Evolutionary conservation across 345 rosid genomes (phyloP).

Genomic region (Citrus glauca): DNA sequence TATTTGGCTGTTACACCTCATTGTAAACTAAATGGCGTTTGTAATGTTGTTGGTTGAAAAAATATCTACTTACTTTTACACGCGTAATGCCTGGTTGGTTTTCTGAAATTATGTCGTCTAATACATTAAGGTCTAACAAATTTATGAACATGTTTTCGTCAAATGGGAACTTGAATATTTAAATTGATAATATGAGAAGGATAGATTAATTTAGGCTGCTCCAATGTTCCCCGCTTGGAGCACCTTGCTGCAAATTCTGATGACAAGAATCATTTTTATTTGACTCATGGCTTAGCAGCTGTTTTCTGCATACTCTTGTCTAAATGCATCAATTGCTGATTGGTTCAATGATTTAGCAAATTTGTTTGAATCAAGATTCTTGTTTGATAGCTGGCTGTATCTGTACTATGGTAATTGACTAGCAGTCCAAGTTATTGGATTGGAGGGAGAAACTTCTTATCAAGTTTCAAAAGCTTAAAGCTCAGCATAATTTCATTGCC

Average conservation of each 20-base stretch:
- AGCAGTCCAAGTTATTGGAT: background rate
- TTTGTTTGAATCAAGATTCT: background rate
- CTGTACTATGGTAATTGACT: background rate
- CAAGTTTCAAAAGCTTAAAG: background rate
- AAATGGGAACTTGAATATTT: background rate
- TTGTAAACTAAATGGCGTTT: background rate
- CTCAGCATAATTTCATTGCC: background rate
- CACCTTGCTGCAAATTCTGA: background rate
- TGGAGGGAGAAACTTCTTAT: background rate
- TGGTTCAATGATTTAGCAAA: background rate
- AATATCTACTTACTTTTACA: background rate
- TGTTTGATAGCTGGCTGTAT: background rate
- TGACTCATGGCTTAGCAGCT: background rate
- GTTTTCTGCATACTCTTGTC: background rate
- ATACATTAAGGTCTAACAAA: background rate
- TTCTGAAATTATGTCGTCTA: background rate
- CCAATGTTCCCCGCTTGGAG: background rate
- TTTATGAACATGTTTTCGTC: background rate
- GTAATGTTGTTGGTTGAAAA: background rate
- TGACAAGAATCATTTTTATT: background rate
- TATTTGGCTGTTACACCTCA: background rate
- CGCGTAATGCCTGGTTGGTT: background rate
- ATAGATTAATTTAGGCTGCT: background rate
- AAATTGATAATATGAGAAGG: no score
- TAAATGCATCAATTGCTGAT: background rate